Evolutionary conservation across 139 green algal species (phyloP).

Genomic region (Coccomyxa sp.): DNA sequence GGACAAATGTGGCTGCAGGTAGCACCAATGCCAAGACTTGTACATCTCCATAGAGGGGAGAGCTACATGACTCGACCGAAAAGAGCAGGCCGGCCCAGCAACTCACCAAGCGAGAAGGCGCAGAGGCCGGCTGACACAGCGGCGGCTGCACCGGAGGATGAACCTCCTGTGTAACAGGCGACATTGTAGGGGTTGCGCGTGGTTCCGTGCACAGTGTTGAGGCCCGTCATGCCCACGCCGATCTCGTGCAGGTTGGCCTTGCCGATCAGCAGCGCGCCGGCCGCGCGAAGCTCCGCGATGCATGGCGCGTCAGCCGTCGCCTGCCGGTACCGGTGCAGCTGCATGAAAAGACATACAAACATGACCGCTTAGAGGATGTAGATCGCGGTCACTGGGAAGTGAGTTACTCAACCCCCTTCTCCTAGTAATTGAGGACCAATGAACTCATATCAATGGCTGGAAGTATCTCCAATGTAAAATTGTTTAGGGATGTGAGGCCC

Average conservation of each 20-base stretch:
- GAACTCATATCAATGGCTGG: too few species aligned
- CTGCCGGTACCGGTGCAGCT: not conserved
- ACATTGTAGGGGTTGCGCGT: constrained; percentile 57
- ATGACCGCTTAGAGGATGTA: not conserved
- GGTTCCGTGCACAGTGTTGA: constrained; percentile 48
- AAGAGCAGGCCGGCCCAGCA: too few species aligned
- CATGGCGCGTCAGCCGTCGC: constrained; percentile 25
- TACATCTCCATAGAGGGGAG: too few species aligned
- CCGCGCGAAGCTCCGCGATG: constrained; percentile 40
- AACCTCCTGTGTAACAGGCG: constrained; percentile 43
- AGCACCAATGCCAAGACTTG: too few species aligned
- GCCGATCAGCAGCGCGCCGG: constrained; percentile 67
- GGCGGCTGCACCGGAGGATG: constrained; percentile 57
- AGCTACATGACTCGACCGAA: too few species aligned
- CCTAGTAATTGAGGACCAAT: too few species aligned
- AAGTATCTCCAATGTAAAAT: too few species aligned
- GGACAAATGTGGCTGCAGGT: too few species aligned
- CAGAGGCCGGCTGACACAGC: constrained; percentile 67
- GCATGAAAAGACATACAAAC: not conserved
- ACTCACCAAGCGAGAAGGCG: constrained; percentile 64
- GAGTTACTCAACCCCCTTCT: too few species aligned
- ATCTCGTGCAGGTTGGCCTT: constrained; percentile 76
- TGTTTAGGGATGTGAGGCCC: too few species aligned
- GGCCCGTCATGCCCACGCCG: constrained; percentile 41
- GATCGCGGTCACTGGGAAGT: too few species aligned